A percentile compares a stretch with the other conserved stretches of the same genome.
Evolutionary conservation across 2,329 filamentous ascomycete species (phyloP).

Genomic region (Colletotrichum aenigma): DNA sequence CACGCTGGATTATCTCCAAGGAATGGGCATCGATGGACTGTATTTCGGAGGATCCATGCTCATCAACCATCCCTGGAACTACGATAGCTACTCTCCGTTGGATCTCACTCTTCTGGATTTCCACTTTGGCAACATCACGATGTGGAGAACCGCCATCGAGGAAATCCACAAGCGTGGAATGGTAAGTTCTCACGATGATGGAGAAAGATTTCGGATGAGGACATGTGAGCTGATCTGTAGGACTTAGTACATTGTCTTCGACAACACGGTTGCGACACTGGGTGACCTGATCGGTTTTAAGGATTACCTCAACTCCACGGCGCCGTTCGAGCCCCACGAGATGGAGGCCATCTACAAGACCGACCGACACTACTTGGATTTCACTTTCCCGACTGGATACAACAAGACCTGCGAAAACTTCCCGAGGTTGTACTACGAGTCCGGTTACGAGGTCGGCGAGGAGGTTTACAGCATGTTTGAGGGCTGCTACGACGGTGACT

Average conservation of each 20-base stretch:
- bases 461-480: conserved; percentile 50
- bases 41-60: conserved; percentile 67
- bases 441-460: conserved; percentile 52
- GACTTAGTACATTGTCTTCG: conserved; percentile 69
- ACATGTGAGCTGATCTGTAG: conserved; percentile 59
- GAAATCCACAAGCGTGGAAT: conserved; percentile 66
- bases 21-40: conserved; percentile 67
- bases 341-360: conserved; percentile 63
- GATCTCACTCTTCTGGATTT: conserved; percentile 69
- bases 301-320: conserved; percentile 61
- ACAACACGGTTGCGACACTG: conserved; percentile 70
- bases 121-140: conserved; percentile 63
- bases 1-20: conserved; percentile 67
- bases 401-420: conserved; percentile 57
- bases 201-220: neutral
- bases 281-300: conserved; percentile 67
- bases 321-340: conserved; percentile 59
- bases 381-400: conserved; percentile 56
- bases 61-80: conserved; percentile 68
- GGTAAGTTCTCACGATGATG: conserved; percentile 43
- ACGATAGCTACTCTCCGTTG: conserved; percentile 62
- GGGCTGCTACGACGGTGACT: conserved; percentile 67
- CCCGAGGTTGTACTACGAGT: conserved; percentile 65
- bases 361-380: conserved; percentile 61
- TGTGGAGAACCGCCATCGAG: conserved; percentile 60